Conservation (phyloP, 148 eudicot genomes). For the Rhododendron molle region DNA sequence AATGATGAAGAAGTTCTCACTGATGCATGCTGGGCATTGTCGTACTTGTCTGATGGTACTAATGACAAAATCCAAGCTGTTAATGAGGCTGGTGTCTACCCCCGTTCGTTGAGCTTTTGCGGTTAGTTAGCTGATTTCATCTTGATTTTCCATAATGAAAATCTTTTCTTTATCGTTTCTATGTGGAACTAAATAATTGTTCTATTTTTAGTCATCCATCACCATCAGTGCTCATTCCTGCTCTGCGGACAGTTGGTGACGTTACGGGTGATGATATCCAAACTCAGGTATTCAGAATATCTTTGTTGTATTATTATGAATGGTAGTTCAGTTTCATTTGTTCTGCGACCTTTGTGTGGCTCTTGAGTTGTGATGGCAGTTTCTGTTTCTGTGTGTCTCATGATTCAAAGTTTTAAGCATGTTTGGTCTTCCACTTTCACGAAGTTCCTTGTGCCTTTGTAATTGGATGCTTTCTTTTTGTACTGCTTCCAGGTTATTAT, state of each 20-base stretch:
- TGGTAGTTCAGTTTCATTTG: background rate
- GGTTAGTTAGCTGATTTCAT: constrained; percentile 35
- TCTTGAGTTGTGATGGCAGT: background rate
- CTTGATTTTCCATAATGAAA: background rate
- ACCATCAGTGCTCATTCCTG: constrained; percentile 82
- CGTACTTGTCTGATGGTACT: constrained; percentile 88
- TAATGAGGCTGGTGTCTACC: constrained; percentile 70
- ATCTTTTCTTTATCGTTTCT: background rate
- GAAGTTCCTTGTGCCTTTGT: background rate
- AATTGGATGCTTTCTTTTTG: background rate
- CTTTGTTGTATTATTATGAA: background rate
- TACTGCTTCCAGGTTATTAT: constrained; percentile 52
- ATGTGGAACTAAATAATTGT: background rate
- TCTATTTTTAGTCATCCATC: constrained; percentile 55
- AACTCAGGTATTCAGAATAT: constrained; percentile 54
- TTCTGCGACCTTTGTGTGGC: background rate
- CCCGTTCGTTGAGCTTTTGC: constrained; percentile 75
- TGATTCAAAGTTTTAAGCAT: background rate
- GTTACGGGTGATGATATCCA: constrained; percentile 91
- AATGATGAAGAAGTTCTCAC: constrained; percentile 82
- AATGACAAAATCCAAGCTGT: constrained; percentile 91
- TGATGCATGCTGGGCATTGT: constrained; percentile 88
- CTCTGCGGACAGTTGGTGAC: constrained; percentile 84
- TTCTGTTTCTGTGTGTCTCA: background rate
- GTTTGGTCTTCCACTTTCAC: background rate